Conservation (phyloP, 106 monocot genomes). For the Acorus gramineus region DNA sequence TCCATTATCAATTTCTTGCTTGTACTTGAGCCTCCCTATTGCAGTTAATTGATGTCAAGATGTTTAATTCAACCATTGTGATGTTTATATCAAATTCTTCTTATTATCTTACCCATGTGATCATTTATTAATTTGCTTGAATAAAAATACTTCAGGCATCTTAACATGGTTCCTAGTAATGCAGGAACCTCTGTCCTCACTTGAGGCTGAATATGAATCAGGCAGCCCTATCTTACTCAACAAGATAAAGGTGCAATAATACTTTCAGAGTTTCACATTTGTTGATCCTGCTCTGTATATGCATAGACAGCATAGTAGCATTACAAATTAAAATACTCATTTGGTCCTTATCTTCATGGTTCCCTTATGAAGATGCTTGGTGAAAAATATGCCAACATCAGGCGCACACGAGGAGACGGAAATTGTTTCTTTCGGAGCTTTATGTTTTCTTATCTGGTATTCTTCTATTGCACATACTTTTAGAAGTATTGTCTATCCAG, state of each 20-base stretch:
- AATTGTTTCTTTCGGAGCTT: conserved; percentile 94
- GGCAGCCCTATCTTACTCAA: conserved; percentile 74
- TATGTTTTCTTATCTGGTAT: conserved; percentile 99
- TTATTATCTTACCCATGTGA: not conserved
- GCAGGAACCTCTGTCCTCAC: conserved; percentile 81
- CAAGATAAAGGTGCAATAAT: conserved; percentile 76
- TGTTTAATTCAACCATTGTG: not conserved
- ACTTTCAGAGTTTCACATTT: not conserved
- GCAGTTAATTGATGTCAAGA: not conserved
- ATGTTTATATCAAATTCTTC: not conserved
- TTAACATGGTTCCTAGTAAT: conserved; percentile 7
- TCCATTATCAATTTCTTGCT: no score
- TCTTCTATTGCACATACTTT: not conserved
- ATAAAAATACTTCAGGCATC: not conserved
- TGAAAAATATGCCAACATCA: conserved; percentile 71
- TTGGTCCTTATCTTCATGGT: conserved; percentile 1
- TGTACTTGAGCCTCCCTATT: no score
- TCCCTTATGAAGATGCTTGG: conserved; percentile 56
- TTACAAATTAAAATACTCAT: not conserved
- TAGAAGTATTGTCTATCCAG: not conserved
- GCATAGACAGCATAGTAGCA: not conserved
- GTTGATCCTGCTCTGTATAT: not conserved
- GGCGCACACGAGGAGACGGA: conserved; percentile 90
- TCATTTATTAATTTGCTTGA: not conserved
- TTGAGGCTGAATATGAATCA: conserved; percentile 75